A percentile compares a stretch with the other conserved stretches of the same genome.
These are phyloP conservation scores for Sesbania bispinosa DNA, from an alignment of 306 rosid genomes.

Conservation along the genomic window DNA sequence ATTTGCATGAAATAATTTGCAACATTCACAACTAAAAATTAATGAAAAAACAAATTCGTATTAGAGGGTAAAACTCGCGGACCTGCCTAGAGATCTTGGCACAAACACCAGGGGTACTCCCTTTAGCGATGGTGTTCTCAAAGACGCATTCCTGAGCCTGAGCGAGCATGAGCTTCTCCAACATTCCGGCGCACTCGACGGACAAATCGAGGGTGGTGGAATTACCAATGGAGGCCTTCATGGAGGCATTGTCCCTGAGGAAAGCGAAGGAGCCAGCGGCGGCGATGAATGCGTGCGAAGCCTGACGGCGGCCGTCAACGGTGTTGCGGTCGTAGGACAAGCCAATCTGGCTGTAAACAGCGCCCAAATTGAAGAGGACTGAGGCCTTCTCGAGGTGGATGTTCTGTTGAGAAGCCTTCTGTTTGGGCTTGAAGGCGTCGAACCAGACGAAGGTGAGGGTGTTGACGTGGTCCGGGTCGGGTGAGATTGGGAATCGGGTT, in stretches of 20 bases:
- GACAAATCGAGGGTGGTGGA: constrained; percentile 81
- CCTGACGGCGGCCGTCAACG: constrained; percentile 75
- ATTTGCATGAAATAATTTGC: not conserved
- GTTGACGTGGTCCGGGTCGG: constrained; percentile 81
- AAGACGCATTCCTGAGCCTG: constrained; percentile 98
- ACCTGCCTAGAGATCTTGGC: constrained; percentile 98
- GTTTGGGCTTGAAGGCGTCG: constrained; percentile 84
- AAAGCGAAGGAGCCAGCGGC: constrained; percentile 84
- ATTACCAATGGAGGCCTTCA: constrained; percentile 72
- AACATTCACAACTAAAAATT: not conserved
- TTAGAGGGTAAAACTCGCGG: too few species aligned
- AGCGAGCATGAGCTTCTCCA: constrained; percentile 93
- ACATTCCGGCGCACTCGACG: constrained; percentile 84
- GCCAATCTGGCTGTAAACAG: constrained; percentile 90
- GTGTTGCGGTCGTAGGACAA: constrained; percentile 72
- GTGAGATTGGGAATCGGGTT: constrained; percentile 93
- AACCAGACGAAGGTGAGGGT: constrained; percentile 77
- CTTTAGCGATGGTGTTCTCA: constrained; percentile 90
- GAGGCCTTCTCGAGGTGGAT: constrained; percentile 93
- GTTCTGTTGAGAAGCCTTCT: constrained; percentile 89
- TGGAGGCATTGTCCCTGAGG: constrained; percentile 73
- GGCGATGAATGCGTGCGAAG: constrained; percentile 77
- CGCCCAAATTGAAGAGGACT: constrained; percentile 79
- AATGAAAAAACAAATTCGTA: not conserved
- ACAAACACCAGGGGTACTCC: constrained; percentile 95